phyloP scores from a whole-genome alignment of 352 stramenopile genomes.

The Phytophthora colocasiae region DNA sequence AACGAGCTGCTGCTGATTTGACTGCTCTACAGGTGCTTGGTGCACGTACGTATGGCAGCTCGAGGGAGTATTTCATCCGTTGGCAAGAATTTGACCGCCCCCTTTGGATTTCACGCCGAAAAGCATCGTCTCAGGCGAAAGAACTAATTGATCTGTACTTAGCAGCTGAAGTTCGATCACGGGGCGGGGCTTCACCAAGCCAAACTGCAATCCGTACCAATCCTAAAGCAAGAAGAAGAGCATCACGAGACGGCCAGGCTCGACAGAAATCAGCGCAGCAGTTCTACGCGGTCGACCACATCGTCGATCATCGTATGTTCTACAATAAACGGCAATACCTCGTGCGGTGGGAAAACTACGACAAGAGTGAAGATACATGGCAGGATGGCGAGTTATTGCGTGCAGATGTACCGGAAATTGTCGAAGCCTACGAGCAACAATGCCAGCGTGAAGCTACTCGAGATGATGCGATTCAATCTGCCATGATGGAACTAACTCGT shows the following conservation, averaged over 20 bases:
- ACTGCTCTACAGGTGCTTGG: constrained; percentile 40
- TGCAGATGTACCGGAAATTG: constrained; percentile 55
- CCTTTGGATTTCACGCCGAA: constrained; percentile 46
- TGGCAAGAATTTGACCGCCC: constrained; percentile 32
- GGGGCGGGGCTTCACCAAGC: background rate
- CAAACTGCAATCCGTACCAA: background rate
- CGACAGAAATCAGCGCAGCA: background rate
- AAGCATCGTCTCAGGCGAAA: constrained; percentile 38
- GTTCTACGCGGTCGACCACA: constrained; percentile 70
- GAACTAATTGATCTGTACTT: constrained; percentile 43
- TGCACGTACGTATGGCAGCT: constrained; percentile 22
- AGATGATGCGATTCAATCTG: constrained; percentile 12
- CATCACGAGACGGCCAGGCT: constrained; percentile 13
- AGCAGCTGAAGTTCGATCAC: constrained; percentile 12
- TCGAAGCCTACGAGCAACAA: constrained; percentile 60
- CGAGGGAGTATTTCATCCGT: constrained; percentile 48
- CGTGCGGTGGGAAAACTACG: constrained; percentile 76
- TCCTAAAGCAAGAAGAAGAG: constrained; percentile 16
- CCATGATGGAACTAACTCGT: constrained; percentile 15
- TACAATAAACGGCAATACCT: constrained; percentile 61
- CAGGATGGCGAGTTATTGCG: constrained; percentile 58
- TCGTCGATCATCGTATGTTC: constrained; percentile 57
- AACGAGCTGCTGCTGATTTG: constrained; percentile 24
- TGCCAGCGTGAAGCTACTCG: constrained; percentile 11
- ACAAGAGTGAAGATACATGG: constrained; percentile 72